phyloP scores from a whole-genome alignment of 139 green algal genomes.

The Trebouxia sp. region DNA sequence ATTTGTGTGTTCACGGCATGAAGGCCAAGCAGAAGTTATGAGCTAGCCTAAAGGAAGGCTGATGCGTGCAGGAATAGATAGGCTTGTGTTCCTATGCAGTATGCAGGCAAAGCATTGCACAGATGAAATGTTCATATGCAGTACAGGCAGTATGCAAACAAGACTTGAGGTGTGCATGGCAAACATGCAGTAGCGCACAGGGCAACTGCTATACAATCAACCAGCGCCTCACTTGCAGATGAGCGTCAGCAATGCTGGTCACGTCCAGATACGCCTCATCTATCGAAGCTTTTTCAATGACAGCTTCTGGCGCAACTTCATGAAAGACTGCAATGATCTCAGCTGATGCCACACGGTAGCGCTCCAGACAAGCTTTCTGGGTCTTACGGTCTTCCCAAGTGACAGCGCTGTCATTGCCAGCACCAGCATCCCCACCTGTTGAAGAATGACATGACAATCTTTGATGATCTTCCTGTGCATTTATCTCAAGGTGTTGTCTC shows the following conservation, averaged over 20 bases:
- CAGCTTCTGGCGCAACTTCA: constrained; percentile 20
- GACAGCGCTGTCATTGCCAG: not conserved
- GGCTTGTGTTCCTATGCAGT: no score
- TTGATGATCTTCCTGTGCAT: not conserved
- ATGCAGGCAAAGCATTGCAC: no score
- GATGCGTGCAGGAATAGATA: no score
- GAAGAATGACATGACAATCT: not conserved
- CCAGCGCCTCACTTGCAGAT: constrained; percentile 35
- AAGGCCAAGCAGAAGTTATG: no score
- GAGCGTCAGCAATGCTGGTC: constrained; percentile 60
- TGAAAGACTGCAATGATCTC: constrained; percentile 56
- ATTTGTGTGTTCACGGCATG: no score
- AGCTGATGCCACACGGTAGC: constrained; percentile 60
- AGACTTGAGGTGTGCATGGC: no score
- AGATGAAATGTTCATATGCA: no score
- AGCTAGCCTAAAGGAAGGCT: no score
- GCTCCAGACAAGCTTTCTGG: constrained; percentile 80
- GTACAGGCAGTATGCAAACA: no score
- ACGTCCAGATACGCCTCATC: constrained; percentile 94
- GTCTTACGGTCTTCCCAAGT: constrained; percentile 38
- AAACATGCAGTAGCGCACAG: no score
- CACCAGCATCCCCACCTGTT: constrained; percentile 9
- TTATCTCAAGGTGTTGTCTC: not conserved
- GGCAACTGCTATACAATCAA: not conserved
- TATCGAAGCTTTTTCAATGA: constrained; percentile 81